Evolutionary conservation across 768 basidiomycete species (phyloP).

Genomic region (Gloeophyllum trabeum): DNA sequence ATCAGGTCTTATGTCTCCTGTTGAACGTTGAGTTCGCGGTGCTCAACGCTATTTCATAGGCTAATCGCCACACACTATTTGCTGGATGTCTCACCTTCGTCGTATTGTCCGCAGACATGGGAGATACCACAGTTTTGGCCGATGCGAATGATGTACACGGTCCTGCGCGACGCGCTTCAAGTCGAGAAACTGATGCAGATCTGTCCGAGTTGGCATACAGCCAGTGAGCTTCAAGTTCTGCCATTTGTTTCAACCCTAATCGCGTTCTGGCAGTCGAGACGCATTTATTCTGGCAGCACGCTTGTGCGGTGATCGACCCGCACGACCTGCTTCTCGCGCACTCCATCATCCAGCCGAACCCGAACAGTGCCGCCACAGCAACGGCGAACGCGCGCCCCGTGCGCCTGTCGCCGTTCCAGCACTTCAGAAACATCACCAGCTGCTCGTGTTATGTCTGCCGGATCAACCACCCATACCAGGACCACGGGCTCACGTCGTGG

Average conservation of each 20-base stretch:
- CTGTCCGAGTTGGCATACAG: conserved; percentile 46
- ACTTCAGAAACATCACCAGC: conserved; percentile 47
- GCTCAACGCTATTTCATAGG: conserved; percentile 19
- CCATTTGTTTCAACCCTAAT: conserved; percentile 9
- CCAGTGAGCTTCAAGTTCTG: conserved; percentile 33
- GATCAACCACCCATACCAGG: conserved; percentile 45
- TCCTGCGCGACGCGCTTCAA: conserved; percentile 49
- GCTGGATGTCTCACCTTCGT: conserved; percentile 28
- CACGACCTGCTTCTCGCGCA: conserved; percentile 40
- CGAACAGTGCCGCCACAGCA: conserved; percentile 16
- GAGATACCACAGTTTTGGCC: conserved; percentile 45
- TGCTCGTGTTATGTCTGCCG: conserved; percentile 59
- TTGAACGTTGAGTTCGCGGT: conserved; percentile 9
- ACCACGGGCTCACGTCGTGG: conserved; percentile 36
- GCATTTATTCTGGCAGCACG: conserved; percentile 64
- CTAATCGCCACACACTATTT: conserved; percentile 51
- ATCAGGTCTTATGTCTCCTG: conserved; percentile 34
- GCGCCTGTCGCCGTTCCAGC: conserved; percentile 36
- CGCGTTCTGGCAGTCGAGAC: conserved; percentile 39
- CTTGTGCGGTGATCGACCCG: conserved; percentile 50
- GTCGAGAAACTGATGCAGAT: conserved; percentile 54
- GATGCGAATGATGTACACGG: conserved; percentile 46
- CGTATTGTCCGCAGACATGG: conserved; percentile 38
- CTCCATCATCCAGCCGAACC: conserved; percentile 30
- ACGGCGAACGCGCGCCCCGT: conserved; percentile 9